A percentile compares a stretch with the other conserved stretches of the same genome.
Conservation (phyloP, 768 basidiomycete genomes). For the Suillus spraguei region DNA sequence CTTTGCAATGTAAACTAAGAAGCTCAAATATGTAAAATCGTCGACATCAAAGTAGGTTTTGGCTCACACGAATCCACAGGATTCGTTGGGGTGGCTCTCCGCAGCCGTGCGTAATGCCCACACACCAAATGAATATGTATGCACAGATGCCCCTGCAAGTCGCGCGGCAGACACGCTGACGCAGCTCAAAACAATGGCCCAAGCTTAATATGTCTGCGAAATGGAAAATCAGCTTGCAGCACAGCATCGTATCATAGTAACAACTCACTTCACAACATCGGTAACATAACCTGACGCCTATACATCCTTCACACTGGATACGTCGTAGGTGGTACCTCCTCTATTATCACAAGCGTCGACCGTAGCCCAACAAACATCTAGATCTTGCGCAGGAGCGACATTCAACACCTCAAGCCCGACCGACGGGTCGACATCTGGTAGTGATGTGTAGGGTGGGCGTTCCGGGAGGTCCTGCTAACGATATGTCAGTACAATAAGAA, state of each 20-base stretch:
- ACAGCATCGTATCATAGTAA: not conserved
- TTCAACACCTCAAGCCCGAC: slow-evolving; percentile 58
- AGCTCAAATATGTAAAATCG: not conserved
- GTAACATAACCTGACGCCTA: not conserved
- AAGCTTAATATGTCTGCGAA: not conserved
- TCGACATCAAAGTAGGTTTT: not conserved
- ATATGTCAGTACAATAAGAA: not conserved
- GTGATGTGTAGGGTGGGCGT: slow-evolving; percentile 42
- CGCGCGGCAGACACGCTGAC: not conserved
- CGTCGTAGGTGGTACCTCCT: slow-evolving; percentile 17
- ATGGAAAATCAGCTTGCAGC: not conserved
- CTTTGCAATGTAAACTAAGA: not conserved
- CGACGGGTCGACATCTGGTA: slow-evolving; percentile 42
- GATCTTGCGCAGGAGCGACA: slow-evolving; percentile 46
- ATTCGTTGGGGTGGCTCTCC: not conserved
- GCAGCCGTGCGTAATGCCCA: not conserved
- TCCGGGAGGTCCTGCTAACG: slow-evolving; percentile 40
- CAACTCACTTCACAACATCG: not conserved
- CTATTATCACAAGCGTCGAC: slow-evolving; percentile 26
- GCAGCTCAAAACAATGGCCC: not conserved
- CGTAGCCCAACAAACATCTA: slow-evolving; percentile 38
- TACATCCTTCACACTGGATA: slow-evolving; percentile 23
- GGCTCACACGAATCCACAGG: not conserved
- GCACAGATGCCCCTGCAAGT: not conserved
- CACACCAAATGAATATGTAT: not conserved